These are phyloP conservation scores for Irpex sp. DNA, from an alignment of 1,284 basidiomycete species.

Conservation along the genomic window DNA sequence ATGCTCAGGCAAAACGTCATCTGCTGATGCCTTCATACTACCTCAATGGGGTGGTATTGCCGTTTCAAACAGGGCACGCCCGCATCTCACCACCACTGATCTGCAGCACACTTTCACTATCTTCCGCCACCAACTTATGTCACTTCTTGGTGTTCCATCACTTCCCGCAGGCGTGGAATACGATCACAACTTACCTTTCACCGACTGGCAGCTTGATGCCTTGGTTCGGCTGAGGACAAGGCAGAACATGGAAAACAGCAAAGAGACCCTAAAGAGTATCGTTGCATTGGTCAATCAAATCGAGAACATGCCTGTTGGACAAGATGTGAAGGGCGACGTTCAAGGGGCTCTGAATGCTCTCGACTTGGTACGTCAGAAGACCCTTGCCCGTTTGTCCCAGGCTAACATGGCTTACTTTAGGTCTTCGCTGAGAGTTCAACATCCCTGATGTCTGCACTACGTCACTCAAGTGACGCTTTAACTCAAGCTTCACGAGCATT, in stretches of 20 bases:
- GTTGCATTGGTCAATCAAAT: conserved; percentile 81
- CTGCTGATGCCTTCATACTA: conserved; percentile 76
- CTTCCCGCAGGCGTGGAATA: conserved; percentile 45
- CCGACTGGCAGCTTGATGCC: conserved; percentile 78
- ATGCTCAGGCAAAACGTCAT: conserved; percentile 37
- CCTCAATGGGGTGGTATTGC: conserved; percentile 96
- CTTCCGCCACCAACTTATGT: conserved; percentile 74
- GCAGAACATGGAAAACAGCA: conserved; percentile 67
- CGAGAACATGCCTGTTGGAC: conserved; percentile 85
- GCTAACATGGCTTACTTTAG: conserved; percentile 24
- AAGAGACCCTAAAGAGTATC: conserved; percentile 79
- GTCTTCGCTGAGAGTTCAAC: conserved; percentile 37
- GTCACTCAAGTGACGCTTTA: conserved; percentile 64
- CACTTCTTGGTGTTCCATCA: conserved; percentile 74
- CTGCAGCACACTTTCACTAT: conserved; percentile 62
- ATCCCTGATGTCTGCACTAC: conserved; percentile 49
- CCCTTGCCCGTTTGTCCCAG: too few relatives aligned
- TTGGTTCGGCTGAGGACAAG: conserved; percentile 68
- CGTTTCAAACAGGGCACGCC: conserved; percentile 62
- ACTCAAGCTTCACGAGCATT: conserved; percentile 85
- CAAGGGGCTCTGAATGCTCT: conserved; percentile 66
- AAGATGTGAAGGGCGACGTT: conserved; percentile 73
- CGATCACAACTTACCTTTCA: conserved; percentile 32
- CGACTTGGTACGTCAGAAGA: conserved; percentile 42
- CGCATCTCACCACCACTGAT: conserved; percentile 36